Percentiles rank a stretch among this genome's conserved stretches.
Conservation (phyloP, 441 rosid genomes). For the Erodium trifolium region DNA sequence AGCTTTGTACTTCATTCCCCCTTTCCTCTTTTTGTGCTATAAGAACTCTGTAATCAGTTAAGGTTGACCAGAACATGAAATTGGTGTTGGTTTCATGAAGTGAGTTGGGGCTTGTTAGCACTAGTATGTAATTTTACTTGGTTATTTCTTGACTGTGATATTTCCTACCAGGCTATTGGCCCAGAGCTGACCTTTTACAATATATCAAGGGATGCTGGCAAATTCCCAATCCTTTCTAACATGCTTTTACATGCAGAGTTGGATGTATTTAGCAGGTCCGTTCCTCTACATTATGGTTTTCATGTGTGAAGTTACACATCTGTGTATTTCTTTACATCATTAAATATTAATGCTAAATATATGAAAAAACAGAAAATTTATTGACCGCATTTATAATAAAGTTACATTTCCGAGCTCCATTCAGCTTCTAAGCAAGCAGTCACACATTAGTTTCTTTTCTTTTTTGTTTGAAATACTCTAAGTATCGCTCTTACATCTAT, state of each 20-base stretch:
- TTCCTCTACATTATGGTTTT: conserved; percentile 12
- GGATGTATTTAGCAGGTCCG: conserved; percentile 78
- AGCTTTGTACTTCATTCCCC: conserved; percentile 7
- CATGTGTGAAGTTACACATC: not conserved
- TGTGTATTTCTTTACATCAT: not conserved
- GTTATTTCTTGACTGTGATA: conserved; percentile 9
- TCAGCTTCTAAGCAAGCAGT: too few relatives aligned
- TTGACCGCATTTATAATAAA: too few relatives aligned
- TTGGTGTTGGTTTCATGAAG: not conserved
- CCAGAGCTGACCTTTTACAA: conserved; percentile 94
- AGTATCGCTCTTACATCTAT: too few relatives aligned
- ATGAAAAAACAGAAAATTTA: too few relatives aligned
- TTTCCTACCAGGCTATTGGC: conserved; percentile 62
- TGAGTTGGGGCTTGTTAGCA: not conserved
- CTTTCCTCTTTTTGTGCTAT: not conserved
- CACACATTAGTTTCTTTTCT: too few relatives aligned
- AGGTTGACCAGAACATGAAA: not conserved
- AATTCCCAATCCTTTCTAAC: conserved; percentile 61
- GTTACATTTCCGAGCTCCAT: too few relatives aligned
- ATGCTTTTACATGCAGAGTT: conserved; percentile 88
- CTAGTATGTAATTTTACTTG: conserved; percentile 14
- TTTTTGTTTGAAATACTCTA: too few relatives aligned
- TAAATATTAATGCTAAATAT: not conserved
- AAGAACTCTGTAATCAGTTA: conserved; percentile 1
- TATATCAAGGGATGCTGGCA: conserved; percentile 61